Base-by-base conservation (phyloP, 2,329 filamentous ascomycete genomes). In the Clonostachys rhizophaga region DNA sequence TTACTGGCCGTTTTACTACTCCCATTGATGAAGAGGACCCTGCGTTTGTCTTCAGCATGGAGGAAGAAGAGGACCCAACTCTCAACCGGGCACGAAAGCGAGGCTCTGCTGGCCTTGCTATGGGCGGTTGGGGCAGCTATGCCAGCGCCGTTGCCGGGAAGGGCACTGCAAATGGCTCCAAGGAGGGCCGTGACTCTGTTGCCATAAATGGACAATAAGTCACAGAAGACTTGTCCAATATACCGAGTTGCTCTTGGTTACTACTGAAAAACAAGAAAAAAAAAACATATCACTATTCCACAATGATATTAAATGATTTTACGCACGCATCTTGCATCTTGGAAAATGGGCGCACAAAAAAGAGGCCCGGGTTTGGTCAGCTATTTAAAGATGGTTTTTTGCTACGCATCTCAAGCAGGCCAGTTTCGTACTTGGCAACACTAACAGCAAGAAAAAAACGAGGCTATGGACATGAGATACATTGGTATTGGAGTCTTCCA, bases 21-120 rank as follows among this genome's bases (percentile, higher is more conserved):
- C 81, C 81, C 4, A 84, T 85, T 51, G 81, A 84, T 49, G 81
- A 84, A 57, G 81, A 85, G 54, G 79, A 84, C 47, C 71, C 78
- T 5, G 75, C 79, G 24, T 83, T 84, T 53, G 77, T 85, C 13
- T 85, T 85, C 59, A 79, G 70, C 57, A 84, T 85, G 81, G 81
- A 85, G 54, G 79, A 82, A 47, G 78, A 80, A 24, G 77, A 79
- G 18, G 79, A 82, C 34, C 66, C 74, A 18, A 67, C 63, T 11
- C 66, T 69, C 16, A 64, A 67, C 47, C 66, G 70, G 40, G 67
- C 70, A 10, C 65, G 73, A 45, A 80, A 79, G 63, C 72, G 76
- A 47, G 67, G 62, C 2, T 76, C 76, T 3, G 71, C 70, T 6
- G 70, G 71, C 12, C 55, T 72, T 36, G 61, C 59, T 43, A 63